Percentiles rank a stretch among this genome's conserved stretches.
Conservation (phyloP, 208 protist species). For the Giardia muris region DNA sequence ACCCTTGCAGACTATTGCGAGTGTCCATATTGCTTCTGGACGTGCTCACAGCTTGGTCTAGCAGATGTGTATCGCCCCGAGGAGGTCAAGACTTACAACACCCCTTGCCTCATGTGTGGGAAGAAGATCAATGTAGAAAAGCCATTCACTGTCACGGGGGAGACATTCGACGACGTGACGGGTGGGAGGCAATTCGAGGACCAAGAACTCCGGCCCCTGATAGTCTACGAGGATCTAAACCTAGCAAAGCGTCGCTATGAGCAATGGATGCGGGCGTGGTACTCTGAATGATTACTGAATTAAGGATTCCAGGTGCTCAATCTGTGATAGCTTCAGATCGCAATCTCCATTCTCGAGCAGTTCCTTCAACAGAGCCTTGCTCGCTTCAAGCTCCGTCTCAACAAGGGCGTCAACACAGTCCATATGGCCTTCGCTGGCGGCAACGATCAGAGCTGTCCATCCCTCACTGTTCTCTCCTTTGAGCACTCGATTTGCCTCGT, state of each 20-base stretch:
- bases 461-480: background rate
- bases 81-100: background rate
- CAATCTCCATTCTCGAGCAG: background rate
- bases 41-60: slow-evolving; percentile 15
- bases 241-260: slow-evolving; percentile 13
- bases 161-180: background rate
- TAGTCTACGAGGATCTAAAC: slow-evolving; percentile 19
- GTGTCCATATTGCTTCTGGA: slow-evolving; percentile 18
- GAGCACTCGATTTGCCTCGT: background rate
- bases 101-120: slow-evolving; percentile 13
- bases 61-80: background rate
- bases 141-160: background rate
- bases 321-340: background rate
- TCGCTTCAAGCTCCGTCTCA: background rate
- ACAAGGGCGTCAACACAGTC: background rate
- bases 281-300: background rate
- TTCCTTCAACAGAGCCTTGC: background rate
- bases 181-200: background rate
- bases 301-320: background rate
- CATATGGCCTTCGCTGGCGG: background rate
- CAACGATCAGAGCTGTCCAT: background rate
- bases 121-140: background rate
- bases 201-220: background rate
- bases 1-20: slow-evolving; percentile 22
- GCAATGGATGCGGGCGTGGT: slow-evolving; percentile 2